Percentiles rank a stretch among this genome's conserved stretches.
These are phyloP conservation scores for Myxozyma neglecta DNA, from an alignment of 805 yeast species.

Conservation along the genomic window DNA sequence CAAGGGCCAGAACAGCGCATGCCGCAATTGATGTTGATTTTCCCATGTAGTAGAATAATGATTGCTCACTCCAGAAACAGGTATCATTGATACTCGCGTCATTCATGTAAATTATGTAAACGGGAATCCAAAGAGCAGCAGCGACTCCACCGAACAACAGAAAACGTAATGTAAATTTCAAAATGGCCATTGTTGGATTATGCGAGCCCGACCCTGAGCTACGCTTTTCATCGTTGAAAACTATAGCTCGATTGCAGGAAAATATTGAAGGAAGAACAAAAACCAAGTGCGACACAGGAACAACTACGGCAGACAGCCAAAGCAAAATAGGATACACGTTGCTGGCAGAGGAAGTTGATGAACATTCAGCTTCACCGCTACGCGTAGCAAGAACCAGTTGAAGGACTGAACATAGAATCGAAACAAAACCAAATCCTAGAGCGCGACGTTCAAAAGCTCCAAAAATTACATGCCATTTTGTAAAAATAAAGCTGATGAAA, in stretches of 20 bases:
- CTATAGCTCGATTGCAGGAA: slow-evolving; percentile 2
- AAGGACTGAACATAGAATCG: slow-evolving; percentile 1
- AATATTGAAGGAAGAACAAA: slow-evolving; percentile 16
- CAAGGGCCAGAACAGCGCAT: background rate
- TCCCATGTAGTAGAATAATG: slow-evolving; percentile 25
- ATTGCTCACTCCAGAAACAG: slow-evolving; percentile 15
- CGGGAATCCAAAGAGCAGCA: slow-evolving; percentile 21
- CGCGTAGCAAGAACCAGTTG: slow-evolving; percentile 10
- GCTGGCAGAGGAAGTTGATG: background rate
- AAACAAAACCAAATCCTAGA: slow-evolving; percentile 7
- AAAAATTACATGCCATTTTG: slow-evolving; percentile 4
- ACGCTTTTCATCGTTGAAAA: background rate
- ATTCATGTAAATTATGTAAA: slow-evolving; percentile 22
- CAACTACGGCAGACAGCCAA: slow-evolving; percentile 14
- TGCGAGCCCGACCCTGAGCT: background rate
- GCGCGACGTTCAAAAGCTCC: slow-evolving; percentile 25
- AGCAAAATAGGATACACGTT: slow-evolving; percentile 14
- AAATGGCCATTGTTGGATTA: background rate
- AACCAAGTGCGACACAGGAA: slow-evolving; percentile 14
- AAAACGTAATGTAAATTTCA: background rate
- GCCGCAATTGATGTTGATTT: slow-evolving; percentile 18
- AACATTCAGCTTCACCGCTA: slow-evolving; percentile 10
- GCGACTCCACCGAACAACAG: slow-evolving; percentile 5
- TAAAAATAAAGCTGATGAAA: background rate
- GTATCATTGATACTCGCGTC: slow-evolving; percentile 16